Evolutionary conservation across 257 asterid genomes (phyloP).

Genomic region (Solanum sparsipilum): DNA sequence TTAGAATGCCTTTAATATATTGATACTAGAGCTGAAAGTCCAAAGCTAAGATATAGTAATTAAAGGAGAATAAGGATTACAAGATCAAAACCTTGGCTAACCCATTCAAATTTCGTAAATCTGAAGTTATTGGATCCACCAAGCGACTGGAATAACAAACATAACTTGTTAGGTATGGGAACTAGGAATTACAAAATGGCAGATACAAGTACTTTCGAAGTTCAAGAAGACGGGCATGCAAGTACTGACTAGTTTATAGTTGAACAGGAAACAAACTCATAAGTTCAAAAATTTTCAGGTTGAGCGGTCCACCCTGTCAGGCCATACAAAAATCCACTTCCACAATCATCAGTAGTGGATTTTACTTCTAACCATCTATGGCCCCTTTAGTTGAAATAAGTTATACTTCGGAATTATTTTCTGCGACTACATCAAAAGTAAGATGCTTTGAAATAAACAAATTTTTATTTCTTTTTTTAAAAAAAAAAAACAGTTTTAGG

Average conservation of each 20-base stretch:
- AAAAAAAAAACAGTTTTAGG: background rate
- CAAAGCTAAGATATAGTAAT: background rate
- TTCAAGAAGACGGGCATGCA: background rate
- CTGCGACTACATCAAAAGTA: background rate
- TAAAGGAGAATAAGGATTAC: background rate
- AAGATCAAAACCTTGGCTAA: slow-evolving; percentile 70
- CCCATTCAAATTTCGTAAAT: slow-evolving; percentile 80
- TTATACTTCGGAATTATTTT: background rate
- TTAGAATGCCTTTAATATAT: background rate
- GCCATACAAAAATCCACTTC: background rate
- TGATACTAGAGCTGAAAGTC: background rate
- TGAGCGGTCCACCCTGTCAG: background rate
- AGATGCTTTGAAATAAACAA: background rate
- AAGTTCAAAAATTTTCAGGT: background rate
- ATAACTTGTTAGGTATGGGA: background rate
- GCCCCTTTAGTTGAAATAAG: background rate
- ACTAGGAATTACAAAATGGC: background rate
- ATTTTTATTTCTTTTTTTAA: too few relatives aligned
- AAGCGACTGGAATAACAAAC: slow-evolving; percentile 56
- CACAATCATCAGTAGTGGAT: background rate
- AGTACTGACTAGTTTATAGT: background rate
- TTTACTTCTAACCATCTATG: background rate
- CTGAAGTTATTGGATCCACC: slow-evolving; percentile 82
- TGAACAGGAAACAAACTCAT: background rate
- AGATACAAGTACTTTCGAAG: background rate